Evolutionary conservation across 768 basidiomycete species (phyloP).

Genomic region (Omphalotus guepiniiformis): DNA sequence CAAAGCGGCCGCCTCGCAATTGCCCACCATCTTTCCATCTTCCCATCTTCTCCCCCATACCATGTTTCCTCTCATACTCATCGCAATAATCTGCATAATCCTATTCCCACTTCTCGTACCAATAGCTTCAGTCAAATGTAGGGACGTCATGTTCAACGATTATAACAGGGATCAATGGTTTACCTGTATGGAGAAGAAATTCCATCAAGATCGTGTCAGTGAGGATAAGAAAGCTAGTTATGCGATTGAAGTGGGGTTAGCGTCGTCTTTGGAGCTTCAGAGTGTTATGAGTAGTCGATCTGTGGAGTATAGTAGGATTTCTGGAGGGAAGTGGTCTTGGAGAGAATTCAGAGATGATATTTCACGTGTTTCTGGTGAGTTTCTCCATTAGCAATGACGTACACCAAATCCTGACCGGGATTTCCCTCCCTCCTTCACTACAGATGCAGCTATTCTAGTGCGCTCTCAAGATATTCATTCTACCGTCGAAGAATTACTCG

Average conservation of each 20-base stretch:
- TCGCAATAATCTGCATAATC: too few species aligned
- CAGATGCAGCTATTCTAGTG: too few species aligned
- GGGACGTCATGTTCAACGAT: too few species aligned
- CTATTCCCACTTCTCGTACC: too few species aligned
- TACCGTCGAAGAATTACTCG: too few species aligned
- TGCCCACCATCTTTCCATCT: too few species aligned
- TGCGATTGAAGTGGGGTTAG: slow-evolving; percentile 1
- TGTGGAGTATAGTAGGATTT: neutral
- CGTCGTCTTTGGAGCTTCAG: neutral
- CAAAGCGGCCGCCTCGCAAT: too few species aligned
- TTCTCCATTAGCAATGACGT: neutral
- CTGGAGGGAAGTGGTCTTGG: neutral
- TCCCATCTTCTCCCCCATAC: too few species aligned
- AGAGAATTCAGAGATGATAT: neutral
- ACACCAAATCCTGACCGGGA: neutral
- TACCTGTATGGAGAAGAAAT: neutral
- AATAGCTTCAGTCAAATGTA: too few species aligned
- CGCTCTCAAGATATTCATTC: neutral
- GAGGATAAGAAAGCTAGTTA: neutral
- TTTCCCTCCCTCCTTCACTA: neutral
- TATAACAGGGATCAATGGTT: neutral
- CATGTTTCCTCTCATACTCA: too few species aligned
- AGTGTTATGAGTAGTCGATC: neutral
- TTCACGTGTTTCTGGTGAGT: neutral
- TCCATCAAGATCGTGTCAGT: neutral